phyloP scores from a whole-genome alignment of 1,284 basidiomycete genomes.

The Lignosus rhinocerotis region DNA sequence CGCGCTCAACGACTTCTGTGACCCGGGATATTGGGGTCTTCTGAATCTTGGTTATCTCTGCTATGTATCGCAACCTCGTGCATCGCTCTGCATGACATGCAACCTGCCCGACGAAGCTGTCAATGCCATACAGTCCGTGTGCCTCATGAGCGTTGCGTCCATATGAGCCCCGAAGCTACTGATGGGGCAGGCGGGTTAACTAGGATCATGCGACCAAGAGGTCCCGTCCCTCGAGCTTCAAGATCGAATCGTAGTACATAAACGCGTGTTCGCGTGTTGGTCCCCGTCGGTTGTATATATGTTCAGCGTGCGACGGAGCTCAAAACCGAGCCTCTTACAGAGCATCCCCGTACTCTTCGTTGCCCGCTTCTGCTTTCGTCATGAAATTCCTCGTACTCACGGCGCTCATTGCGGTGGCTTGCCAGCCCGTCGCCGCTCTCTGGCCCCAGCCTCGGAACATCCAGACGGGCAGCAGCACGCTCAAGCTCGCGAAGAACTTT shows the following conservation, averaged over 20 bases:
- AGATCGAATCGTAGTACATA: conserved; percentile 9
- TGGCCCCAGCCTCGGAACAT: conserved; percentile 67
- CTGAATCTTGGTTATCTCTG: not conserved
- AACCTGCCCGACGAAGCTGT: not conserved
- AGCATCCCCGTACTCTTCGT: not conserved
- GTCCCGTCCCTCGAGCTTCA: conserved; percentile 2
- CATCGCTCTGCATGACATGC: not conserved
- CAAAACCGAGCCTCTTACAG: not conserved
- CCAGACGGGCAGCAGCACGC: conserved; percentile 47
- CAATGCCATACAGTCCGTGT: not conserved
- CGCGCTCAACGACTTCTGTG: not conserved
- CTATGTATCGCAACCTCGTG: not conserved
- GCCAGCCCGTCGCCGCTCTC: conserved; percentile 36
- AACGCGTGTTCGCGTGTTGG: not conserved
- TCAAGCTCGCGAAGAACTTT: conserved; percentile 53
- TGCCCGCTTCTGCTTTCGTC: not conserved
- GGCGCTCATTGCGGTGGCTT: conserved; percentile 25
- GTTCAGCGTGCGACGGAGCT: not conserved
- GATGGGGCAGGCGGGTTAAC: conserved; percentile 9
- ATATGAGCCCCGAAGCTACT: conserved; percentile 4
- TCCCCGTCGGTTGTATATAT: not conserved
- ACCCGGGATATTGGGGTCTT: not conserved
- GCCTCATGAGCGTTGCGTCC: conserved; percentile 4
- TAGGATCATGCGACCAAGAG: conserved; percentile 15
- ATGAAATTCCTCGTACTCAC: conserved; percentile 28